Conservation (phyloP, 2,329 filamentous ascomycete genomes). For the Fusarium nanum region DNA sequence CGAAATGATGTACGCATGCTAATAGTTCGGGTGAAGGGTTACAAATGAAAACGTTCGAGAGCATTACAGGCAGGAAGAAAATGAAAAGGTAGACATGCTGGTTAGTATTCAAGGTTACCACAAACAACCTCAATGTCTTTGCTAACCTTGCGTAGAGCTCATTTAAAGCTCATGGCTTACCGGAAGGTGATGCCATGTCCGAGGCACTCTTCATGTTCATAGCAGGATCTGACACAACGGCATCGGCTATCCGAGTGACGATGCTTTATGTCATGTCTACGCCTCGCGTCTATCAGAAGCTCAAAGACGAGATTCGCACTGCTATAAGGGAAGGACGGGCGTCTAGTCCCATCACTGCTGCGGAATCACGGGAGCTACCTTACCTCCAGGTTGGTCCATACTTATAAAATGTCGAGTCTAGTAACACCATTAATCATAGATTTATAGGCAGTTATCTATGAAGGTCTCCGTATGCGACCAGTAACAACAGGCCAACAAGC, state of each 20-base stretch:
- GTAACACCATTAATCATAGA: rapidly evolving
- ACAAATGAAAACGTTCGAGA: slow-evolving; percentile 3
- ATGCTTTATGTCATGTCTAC: slow-evolving; percentile 2
- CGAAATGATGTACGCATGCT: background rate
- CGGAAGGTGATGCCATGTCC: background rate
- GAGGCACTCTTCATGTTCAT: slow-evolving; percentile 5
- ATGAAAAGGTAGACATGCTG: background rate
- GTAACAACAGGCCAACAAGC: background rate
- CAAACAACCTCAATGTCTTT: rapidly evolving
- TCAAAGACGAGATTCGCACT: background rate
- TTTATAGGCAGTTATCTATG: background rate
- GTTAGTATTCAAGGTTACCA: background rate
- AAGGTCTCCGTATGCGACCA: slow-evolving; percentile 1
- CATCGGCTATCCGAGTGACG: background rate
- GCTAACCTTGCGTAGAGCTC: background rate
- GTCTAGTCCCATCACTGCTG: background rate
- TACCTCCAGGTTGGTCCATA: background rate
- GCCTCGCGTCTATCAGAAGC: background rate
- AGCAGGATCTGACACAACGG: slow-evolving; percentile 7
- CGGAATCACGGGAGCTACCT: background rate
- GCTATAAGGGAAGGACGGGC: background rate
- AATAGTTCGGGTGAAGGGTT: background rate
- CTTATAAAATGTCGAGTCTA: rapidly evolving
- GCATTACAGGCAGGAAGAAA: background rate
- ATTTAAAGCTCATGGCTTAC: background rate